A percentile compares a stretch with the other conserved stretches of the same genome.
These are phyloP conservation scores for Penicillium sp. DNA, from an alignment of 2,329 filamentous ascomycete genomes.

Conservation along the genomic window DNA sequence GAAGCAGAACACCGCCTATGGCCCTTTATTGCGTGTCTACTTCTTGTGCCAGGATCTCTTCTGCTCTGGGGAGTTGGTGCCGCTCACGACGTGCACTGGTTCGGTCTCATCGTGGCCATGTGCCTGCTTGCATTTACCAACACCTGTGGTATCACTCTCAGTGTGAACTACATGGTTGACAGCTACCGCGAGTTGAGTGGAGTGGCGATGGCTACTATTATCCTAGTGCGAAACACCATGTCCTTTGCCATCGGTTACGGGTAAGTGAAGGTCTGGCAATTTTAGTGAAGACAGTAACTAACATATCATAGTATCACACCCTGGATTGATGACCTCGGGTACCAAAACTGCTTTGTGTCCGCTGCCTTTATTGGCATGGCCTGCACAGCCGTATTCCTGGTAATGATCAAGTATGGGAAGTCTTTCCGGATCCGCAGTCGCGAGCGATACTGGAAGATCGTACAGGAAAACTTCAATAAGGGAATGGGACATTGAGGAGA, in stretches of 20 bases:
- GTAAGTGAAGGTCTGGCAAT: conserved; percentile 15
- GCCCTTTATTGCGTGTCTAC: conserved; percentile 36
- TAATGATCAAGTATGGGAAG: conserved; percentile 44
- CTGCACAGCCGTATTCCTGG: conserved; percentile 38
- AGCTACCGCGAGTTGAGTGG: conserved; percentile 43
- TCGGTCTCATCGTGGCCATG: conserved; percentile 46
- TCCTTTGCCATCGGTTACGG: conserved; percentile 49
- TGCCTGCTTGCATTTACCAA: conserved; percentile 42
- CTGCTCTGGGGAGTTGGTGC: conserved; percentile 46
- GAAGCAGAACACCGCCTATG: conserved; percentile 45
- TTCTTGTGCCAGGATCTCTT: conserved; percentile 36
- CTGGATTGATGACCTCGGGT: conserved; percentile 45
- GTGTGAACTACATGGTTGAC: conserved; percentile 43
- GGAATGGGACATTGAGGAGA: conserved; percentile 32
- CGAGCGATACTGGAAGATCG: conserved; percentile 40
- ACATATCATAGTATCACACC: conserved; percentile 43
- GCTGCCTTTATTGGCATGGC: conserved; percentile 40
- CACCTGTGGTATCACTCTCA: conserved; percentile 38
- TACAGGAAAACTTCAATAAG: conserved; percentile 33
- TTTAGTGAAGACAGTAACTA: background rate
- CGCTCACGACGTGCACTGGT: conserved; percentile 43
- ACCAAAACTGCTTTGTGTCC: conserved; percentile 48
- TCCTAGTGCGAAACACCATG: conserved; percentile 51
- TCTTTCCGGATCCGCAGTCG: conserved; percentile 33
- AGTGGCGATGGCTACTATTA: conserved; percentile 44